Conservation (phyloP, 2,329 filamentous ascomycete species). For the Paraconiothyrium brasiliense region DNA sequence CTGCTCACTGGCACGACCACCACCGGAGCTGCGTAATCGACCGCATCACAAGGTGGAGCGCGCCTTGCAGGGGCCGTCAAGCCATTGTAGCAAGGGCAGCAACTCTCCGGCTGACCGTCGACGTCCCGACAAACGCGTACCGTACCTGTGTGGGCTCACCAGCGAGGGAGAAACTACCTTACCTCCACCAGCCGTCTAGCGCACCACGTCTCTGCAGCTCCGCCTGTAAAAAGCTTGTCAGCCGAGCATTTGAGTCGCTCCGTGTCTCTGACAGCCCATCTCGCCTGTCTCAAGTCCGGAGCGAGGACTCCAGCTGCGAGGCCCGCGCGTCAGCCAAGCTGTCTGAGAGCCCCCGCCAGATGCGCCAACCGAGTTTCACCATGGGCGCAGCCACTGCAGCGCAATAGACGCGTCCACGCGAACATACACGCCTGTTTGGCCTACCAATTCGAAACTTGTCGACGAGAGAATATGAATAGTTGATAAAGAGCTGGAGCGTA, state of each 20-base stretch:
- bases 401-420: conserved; percentile 22
- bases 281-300: conserved; percentile 22
- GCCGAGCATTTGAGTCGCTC: conserved; percentile 14
- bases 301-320: not conserved
- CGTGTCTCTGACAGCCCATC: conserved; percentile 12
- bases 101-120: conserved; percentile 7
- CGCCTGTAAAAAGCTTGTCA: conserved; percentile 4
- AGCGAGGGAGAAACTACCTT: not conserved
- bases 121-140: not conserved
- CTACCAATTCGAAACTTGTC: conserved; percentile 6
- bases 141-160: not conserved
- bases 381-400: conserved; percentile 9
- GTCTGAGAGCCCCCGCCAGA: conserved; percentile 20
- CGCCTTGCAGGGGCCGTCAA: not conserved
- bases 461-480: not conserved
- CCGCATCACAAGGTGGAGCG: not conserved
- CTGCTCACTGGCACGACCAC: not conserved
- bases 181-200: conserved; percentile 6
- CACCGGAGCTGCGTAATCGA: conserved; percentile 6
- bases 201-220: not conserved
- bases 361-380: conserved; percentile 30
- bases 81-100: not conserved
- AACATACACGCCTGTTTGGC: not conserved
- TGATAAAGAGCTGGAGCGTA: not conserved
- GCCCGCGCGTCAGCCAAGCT: conserved; percentile 21